Base-by-base conservation (phyloP, 2,329 filamentous ascomycete species). In the Penicillium sp. region DNA sequence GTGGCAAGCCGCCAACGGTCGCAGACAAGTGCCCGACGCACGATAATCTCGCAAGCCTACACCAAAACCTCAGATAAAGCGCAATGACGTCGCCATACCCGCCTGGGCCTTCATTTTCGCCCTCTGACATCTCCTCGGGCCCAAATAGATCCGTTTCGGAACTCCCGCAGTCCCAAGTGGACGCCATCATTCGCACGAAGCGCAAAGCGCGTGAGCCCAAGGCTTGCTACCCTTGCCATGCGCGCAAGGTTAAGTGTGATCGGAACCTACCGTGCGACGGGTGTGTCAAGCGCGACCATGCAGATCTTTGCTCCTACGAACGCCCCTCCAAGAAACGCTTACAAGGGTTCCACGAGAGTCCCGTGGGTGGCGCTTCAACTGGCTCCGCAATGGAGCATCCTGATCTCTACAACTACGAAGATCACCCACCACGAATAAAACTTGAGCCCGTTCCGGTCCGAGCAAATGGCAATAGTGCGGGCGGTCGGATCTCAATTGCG, bases 181-280 rank as follows among this genome's bases (percentile, higher is more conserved):
- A 77, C 58, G 74, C 74, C 33, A 76, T 77, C 29, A 76, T 77
- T 51, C 71, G 75, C 45, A 76, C 74, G 42, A 77, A 76, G 59
- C 70, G 75, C 51, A 77, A 77, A 58, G 74, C 76, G 44, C 70
- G 76, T 45, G 76, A 78, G 54, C 76, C 76, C 8, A 72, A 78
- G 65, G 74, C 74, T 42, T 76, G 74, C 57, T 76, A 76, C 53
- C 74, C 74, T 12, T 76, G 74, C 51, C 74, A 76, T 58, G 72
- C 73, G 47, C 71, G 74, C n/a, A 76, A 76, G 53, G 76, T 78
- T 38, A 78, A 78, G 66, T 78, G 76, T 61, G 76, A 78, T 60
- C 74, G 76, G 38, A 77, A 78, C 45, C 62, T 78, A 8, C 76
- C 76, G 3, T 78, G 76, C 61, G 75, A 78, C 53, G 75, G 75